These are phyloP conservation scores for Hypoxylon cercidicola DNA, from an alignment of 495 filamentous ascomycete genomes.

Conservation along the genomic window DNA sequence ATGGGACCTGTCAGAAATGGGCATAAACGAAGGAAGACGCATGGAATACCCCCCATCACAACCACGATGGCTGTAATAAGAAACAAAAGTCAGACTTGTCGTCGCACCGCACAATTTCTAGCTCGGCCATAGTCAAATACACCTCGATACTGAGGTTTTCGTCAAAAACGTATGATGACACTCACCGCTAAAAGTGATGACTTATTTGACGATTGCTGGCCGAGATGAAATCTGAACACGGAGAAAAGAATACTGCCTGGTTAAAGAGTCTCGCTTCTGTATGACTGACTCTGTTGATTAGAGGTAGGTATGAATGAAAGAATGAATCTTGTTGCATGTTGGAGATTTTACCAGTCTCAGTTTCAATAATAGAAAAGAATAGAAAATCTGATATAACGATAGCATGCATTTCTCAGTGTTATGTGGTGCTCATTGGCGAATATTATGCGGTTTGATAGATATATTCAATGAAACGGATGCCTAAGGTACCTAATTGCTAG, in stretches of 20 bases:
- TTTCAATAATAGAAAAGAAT: too few relatives aligned
- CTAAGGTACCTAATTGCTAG: too few relatives aligned
- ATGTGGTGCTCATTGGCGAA: too few relatives aligned
- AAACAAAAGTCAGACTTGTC: constrained; percentile 9
- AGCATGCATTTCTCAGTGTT: too few relatives aligned
- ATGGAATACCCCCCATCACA: constrained; percentile 24
- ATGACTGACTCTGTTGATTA: too few relatives aligned
- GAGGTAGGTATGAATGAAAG: too few relatives aligned
- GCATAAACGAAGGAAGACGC: constrained; percentile 27
- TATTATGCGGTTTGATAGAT: too few relatives aligned
- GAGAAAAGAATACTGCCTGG: neutral
- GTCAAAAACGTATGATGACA: neutral
- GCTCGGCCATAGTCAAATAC: constrained; percentile 1
- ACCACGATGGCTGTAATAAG: constrained; percentile 13
- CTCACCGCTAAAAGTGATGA: neutral
- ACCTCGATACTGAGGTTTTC: neutral
- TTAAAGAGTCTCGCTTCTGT: neutral
- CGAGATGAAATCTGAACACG: neutral
- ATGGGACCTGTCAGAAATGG: constrained; percentile 4
- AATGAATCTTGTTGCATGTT: too few relatives aligned
- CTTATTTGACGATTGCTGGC: constrained; percentile 1
- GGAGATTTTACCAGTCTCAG: too few relatives aligned
- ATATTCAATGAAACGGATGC: too few relatives aligned
- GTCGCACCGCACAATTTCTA: neutral
- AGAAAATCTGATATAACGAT: too few relatives aligned